These are phyloP conservation scores for Colletotrichum coccodes DNA, from an alignment of 2,329 filamentous ascomycete genomes.

Conservation along the genomic window DNA sequence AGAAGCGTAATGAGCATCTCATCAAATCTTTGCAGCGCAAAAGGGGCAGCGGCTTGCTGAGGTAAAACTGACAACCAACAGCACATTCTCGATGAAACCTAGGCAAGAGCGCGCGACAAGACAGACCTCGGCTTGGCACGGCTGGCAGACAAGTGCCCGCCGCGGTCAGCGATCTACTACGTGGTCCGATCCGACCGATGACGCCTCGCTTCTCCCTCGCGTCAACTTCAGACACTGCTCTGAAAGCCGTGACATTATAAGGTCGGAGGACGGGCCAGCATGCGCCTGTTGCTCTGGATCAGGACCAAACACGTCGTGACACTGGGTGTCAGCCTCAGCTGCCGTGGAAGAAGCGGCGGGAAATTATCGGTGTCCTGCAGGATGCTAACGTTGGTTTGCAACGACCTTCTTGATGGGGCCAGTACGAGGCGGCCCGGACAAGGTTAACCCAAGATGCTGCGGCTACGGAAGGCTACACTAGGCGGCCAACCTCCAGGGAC, in stretches of 20 bases:
- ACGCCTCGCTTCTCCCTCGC: constrained; percentile 8
- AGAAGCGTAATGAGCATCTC: constrained; percentile 30
- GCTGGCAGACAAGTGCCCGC: constrained; percentile 1
- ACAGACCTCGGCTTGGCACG: constrained; percentile 10
- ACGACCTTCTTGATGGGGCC: neutral
- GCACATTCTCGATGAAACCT: neutral
- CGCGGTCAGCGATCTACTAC: neutral
- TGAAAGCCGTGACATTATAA: neutral
- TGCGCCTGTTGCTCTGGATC: constrained; percentile 7
- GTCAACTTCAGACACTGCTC: neutral
- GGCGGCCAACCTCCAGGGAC: constrained; percentile 7
- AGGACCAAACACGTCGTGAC: constrained; percentile 1
- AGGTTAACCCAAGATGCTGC: constrained; percentile 25
- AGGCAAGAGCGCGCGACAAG: neutral
- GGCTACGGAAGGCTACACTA: constrained; percentile 19
- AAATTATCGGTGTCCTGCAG: constrained; percentile 14
- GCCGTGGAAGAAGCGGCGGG: neutral
- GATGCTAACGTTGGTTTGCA: neutral
- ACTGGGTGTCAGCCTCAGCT: neutral
- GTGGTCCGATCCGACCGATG: neutral
- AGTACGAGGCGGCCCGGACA: constrained; percentile 7
- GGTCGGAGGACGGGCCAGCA: neutral
- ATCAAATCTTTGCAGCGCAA: constrained; percentile 26
- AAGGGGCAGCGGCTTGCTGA: constrained; percentile 12
- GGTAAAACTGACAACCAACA: neutral